Evolutionary conservation across 805 yeast genomes (phyloP), one percentile per base, ranked within the genome.

Genomic region (Myxozyma geophila): DNA sequence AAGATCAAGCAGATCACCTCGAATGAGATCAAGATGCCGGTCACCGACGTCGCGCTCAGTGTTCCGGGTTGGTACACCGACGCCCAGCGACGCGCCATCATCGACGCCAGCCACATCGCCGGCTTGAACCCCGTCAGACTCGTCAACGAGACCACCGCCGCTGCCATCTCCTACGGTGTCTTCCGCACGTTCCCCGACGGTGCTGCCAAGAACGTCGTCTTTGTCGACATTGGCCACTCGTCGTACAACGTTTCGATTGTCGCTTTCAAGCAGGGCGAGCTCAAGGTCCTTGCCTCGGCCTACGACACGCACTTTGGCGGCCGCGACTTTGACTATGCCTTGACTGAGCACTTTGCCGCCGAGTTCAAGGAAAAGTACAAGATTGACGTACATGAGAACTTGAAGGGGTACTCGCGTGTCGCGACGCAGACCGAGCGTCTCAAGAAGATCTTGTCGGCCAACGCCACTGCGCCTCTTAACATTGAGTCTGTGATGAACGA

Each of bases 141-240:
- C 69, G 96, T 95, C 72, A 95, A 95, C 79, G 99, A 95, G 78
- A 88, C 90, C 70, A 92, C 98, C 63, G 98, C 99, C 66, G 99
- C 99, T 67, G 98, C 98, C 74, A 97, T 95, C 70, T 96, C 98
- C 73, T 96, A 95, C 82, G 99, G 99, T 83, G 97, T 95, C 66
- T 95, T 95, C 88, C 92, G 95, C 85, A 85, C 89, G 70, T 84
- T 95, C 74, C 97, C 98, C 74, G 98, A 92, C 79, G 96, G 90
- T 73, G 89, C 88, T 78, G 57, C 62, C 28, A 87, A 89, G 81
- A 88, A 85, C 74, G 89, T 95, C 72, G 98, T 96, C 56, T 90
- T 95, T 74, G 87, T 95, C 65, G 99, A 95, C 79, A 90, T 96
- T 78, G 99, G 99, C 73, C 96, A 95, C 83, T 91, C 98, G 50